Conservation (phyloP, 2,329 filamentous ascomycete species). For the Calonectria montana region DNA sequence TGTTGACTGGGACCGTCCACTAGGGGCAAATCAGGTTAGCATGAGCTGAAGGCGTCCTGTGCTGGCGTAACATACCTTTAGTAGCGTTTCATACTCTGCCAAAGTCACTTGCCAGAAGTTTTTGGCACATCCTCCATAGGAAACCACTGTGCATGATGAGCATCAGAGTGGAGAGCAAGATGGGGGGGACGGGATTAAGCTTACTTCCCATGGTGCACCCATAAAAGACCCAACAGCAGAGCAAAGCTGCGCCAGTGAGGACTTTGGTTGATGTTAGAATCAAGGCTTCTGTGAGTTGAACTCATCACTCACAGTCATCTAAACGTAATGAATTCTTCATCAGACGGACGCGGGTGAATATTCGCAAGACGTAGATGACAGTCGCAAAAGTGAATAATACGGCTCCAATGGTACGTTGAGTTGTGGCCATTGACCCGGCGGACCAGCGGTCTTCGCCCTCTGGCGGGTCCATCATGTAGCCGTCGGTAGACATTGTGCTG, state of each 20-base stretch:
- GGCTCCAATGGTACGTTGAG: slow-evolving; percentile 2
- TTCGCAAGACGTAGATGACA: not conserved
- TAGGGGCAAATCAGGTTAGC: not conserved
- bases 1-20: slow-evolving; percentile 40
- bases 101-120: slow-evolving; percentile 1
- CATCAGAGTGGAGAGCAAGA: not conserved
- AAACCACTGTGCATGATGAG: not conserved
- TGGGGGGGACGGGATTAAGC: not conserved
- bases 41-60: not conserved
- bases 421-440: slow-evolving; percentile 21
- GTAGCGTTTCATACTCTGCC: not conserved
- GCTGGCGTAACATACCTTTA: not conserved
- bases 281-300: not conserved
- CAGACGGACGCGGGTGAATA: not conserved
- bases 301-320: not conserved
- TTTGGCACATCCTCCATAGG: not conserved
- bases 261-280: not conserved
- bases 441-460: slow-evolving; percentile 30
- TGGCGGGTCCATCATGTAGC: slow-evolving; percentile 38
- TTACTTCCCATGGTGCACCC: slow-evolving; percentile 39
- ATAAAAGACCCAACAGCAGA: slow-evolving; percentile 37
- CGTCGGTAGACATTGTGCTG: slow-evolving; percentile 22
- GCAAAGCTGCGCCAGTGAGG: slow-evolving; percentile 32
- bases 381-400: not conserved
- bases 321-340: not conserved